These are phyloP conservation scores for Backusella tuberculispora DNA, from an alignment of 192 early-diverging fungal genomes.

Conservation along the genomic window DNA sequence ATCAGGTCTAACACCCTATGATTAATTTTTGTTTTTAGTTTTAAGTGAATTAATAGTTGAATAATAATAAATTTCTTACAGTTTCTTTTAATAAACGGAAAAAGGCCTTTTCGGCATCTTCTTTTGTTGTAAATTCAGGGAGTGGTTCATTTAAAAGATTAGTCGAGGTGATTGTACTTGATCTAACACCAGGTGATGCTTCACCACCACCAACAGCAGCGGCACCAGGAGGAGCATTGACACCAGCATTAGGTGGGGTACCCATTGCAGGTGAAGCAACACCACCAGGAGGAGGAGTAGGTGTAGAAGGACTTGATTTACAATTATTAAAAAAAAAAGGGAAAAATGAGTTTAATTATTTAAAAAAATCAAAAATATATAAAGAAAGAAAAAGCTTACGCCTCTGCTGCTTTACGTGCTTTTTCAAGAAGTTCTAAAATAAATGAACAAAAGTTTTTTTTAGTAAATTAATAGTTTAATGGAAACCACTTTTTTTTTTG, in stretches of 20 bases:
- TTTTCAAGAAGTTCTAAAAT: slow-evolving; percentile 41
- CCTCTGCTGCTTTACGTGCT: slow-evolving; percentile 38
- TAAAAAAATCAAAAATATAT: background rate
- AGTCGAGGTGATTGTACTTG: slow-evolving; percentile 23
- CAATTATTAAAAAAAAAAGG: too few relatives aligned
- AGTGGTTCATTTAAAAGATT: slow-evolving; percentile 24
- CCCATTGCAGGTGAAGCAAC: background rate
- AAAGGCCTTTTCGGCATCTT: slow-evolving; percentile 86
- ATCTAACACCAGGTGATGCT: background rate
- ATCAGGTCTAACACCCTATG: slow-evolving; percentile 70
- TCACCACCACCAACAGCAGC: background rate
- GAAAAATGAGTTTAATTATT: background rate
- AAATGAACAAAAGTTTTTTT: background rate
- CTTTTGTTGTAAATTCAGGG: slow-evolving; percentile 69
- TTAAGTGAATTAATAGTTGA: too few relatives aligned
- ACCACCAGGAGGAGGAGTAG: background rate
- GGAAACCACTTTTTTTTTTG: background rate
- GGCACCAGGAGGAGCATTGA: background rate
- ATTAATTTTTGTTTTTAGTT: background rate
- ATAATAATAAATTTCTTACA: too few relatives aligned
- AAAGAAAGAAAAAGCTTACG: background rate
- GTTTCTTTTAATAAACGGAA: slow-evolving; percentile 69
- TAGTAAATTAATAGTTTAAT: background rate
- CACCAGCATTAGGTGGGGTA: background rate
- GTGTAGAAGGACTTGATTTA: background rate